phyloP scores from a whole-genome alignment of 352 stramenopile genomes.

The Phytopythium chamaehyphon region DNA sequence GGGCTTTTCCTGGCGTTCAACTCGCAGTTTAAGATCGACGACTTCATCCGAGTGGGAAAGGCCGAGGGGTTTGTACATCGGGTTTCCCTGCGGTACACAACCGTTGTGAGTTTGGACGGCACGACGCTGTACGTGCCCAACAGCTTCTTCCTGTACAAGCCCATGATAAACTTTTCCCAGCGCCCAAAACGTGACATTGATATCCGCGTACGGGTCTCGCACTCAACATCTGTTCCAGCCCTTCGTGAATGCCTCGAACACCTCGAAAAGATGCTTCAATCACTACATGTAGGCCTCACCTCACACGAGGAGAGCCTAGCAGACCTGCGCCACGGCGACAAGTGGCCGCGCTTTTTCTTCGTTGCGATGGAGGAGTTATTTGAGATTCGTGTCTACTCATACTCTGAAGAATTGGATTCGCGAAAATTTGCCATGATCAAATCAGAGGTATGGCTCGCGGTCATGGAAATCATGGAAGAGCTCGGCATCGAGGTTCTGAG shows the following conservation, averaged over 20 bases:
- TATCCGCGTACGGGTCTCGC: constrained; percentile 60
- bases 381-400: constrained; percentile 81
- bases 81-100: constrained; percentile 82
- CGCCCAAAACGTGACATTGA: constrained; percentile 81
- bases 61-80: constrained; percentile 79
- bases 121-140: constrained; percentile 83
- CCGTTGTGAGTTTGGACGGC: constrained; percentile 71
- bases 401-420: constrained; percentile 81
- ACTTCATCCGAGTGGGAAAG: constrained; percentile 80
- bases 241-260: constrained; percentile 53
- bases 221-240: constrained; percentile 48
- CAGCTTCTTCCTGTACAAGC: constrained; percentile 89
- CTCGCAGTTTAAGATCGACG: constrained; percentile 84
- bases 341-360: constrained; percentile 82
- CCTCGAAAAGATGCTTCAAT: constrained; percentile 80
- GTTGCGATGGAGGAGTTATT: constrained; percentile 87
- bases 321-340: constrained; percentile 73
- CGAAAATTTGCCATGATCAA: constrained; percentile 89
- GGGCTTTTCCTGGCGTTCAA: constrained; percentile 88
- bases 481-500: constrained; percentile 58
- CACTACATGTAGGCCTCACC: constrained; percentile 77
- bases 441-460: constrained; percentile 84
- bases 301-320: constrained; percentile 85
- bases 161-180: constrained; percentile 87
- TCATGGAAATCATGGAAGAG: constrained; percentile 89